Base-by-base conservation (phyloP, 305 asterid genomes). In the Solanum hybrid region DNA sequence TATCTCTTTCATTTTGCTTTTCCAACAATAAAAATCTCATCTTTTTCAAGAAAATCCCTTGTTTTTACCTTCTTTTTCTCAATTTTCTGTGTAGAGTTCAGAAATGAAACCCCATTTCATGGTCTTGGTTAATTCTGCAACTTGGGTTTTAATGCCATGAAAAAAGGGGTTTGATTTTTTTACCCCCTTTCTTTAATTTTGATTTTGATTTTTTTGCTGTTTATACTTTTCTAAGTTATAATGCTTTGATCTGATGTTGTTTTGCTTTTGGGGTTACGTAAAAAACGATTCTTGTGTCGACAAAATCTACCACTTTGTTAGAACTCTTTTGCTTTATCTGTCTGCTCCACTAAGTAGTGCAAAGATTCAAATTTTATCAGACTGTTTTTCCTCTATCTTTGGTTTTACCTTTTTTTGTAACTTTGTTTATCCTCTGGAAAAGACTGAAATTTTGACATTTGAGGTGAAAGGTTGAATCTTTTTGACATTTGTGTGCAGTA, bases 271-370 rank as follows among this genome's bases (percentile, higher is more conserved):
- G 76, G 88, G 31, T 51, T 85, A 85, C 88, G 76, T 85, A 32
- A 51, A 29, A 56, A 26, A 82, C 4, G 88, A 56, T 51, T 85
- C 26, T 20, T 85, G 12, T 85, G 46, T 56, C 42, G 76, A 85
- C 76, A 85, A 85, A 64, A 56, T 85, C 87, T 85, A 56, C 76
- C 87, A 56, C 76, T 85, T 85, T 56, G 87, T 85, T 51, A 8
- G 9, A 20, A 85, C 31, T 85, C 87, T 85, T 56, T 85, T 51
- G 34, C 76, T 85, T 51, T 82, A 82, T 82, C 7, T 82, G 73
- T 51, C 42, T 85, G 88, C 76, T 85, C 75, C 76, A 85, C 75
- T 29, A 85, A 29, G 31, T 22, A 56, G 76, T 85, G 46, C 32
- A 24, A 85, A 56, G 26, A 85, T 85, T 85, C 88, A 60, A 84